phyloP scores from a whole-genome alignment of 108 stramenopile species.

The Nitzschia inconspicua region DNA sequence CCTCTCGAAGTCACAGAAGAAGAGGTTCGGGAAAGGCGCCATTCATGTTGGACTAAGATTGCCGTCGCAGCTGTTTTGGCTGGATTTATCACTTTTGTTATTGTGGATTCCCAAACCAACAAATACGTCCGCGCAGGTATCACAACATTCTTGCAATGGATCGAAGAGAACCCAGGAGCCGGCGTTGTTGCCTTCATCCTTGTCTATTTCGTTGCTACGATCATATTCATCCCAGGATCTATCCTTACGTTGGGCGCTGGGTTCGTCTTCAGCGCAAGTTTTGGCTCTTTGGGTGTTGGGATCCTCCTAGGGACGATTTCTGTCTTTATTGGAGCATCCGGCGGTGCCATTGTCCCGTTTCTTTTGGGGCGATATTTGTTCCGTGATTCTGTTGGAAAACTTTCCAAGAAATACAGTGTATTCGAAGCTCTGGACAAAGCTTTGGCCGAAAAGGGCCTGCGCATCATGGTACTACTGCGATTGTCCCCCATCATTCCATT shows the following conservation, averaged over 20 bases:
- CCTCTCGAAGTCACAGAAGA: no score
- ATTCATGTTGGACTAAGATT: no score
- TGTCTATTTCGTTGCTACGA: constrained; percentile 55
- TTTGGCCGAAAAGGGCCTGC: constrained; percentile 59
- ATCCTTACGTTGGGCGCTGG: constrained; percentile 73
- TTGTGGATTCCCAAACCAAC: constrained; percentile 46
- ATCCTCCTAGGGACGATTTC: constrained; percentile 44
- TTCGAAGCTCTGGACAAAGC: constrained; percentile 54
- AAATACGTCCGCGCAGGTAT: constrained; percentile 25
- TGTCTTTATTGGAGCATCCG: constrained; percentile 56
- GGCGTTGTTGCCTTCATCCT: constrained; percentile 56
- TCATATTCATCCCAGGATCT: constrained; percentile 68
- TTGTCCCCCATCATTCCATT: constrained; percentile 65
- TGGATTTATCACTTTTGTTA: constrained; percentile 41
- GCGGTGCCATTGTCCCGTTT: constrained; percentile 52
- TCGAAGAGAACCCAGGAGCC: constrained; percentile 43
- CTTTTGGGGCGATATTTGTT: constrained; percentile 64
- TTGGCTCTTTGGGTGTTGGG: constrained; percentile 49
- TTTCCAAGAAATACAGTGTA: constrained; percentile 47
- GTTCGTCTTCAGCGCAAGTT: constrained; percentile 63
- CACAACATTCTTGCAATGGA: constrained; percentile 52
- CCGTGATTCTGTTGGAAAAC: constrained; percentile 42
- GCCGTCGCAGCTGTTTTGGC: constrained; percentile 28
- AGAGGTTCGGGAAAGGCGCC: no score
- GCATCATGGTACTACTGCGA: constrained; percentile 57